Evolutionary conservation across 2,329 filamentous ascomycete species (phyloP), one percentile per base, ranked within the genome.

Genomic region (Fusarium cyanostomum): DNA sequence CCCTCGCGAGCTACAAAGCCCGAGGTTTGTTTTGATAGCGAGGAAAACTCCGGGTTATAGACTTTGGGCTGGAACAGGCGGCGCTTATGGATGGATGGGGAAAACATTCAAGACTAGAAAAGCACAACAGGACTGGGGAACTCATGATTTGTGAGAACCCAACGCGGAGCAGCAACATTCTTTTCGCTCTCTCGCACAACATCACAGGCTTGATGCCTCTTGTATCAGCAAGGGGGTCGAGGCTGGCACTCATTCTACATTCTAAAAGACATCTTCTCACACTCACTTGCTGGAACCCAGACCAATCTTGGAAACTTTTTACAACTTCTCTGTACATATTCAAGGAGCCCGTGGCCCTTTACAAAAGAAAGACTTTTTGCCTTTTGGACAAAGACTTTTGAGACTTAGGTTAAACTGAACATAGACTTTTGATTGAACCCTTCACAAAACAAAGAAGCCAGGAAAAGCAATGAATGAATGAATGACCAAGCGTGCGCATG

Each of bases 241-340:
- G 66, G 56, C 72, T 74, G 69, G 70, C 72, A 71, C 67, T 74
- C 72, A 49, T 58, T 73, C 61, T 49, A 49, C 45, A 61, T 66
- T 65, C 56, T 55, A 49, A 48, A 44, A 21, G 52, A 65, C 58
- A 60, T 56, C 37, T 70, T 72, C 67, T 64, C 35, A 67, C 71
- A 63, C 54, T 73, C 71, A 37, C 44, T n/a, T n/a, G n/a, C n/a
- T 73, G 46, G 43, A 59, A 50, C 28, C 39, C 42, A 53, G 45
- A 33, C 64, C 37, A 62, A 39, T 35, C 65, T 54, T 56, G 43
- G 56, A 31, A 31, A 50, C 33, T 60, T 69, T 64, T 65, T 66
- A 64, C 5, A 56, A 56, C 51, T 71, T 72, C 63, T 52, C 18
- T 72, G 68, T 72, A 74, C 34, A 74, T 73, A 73, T 51, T 59